A percentile compares a stretch with the other conserved stretches of the same genome.
phyloP scores from a whole-genome alignment of 78 protist species.

The Isochrysis galbana region DNA sequence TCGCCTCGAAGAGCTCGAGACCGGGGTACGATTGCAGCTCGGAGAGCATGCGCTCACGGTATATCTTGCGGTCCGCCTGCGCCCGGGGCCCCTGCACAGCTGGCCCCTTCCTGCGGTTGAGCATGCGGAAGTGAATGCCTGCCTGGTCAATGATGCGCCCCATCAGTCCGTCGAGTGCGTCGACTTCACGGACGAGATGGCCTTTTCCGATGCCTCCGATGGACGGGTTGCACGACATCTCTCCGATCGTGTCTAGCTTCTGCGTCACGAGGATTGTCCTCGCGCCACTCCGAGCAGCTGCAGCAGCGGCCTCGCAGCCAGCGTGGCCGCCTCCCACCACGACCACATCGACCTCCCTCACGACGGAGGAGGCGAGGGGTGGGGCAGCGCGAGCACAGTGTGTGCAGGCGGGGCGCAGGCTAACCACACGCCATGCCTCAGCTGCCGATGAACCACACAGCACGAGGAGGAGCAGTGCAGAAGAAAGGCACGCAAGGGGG shows the following conservation, averaged over 20 bases:
- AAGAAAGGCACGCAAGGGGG: no score
- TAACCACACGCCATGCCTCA: no score
- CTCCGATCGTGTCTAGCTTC: constrained; percentile 57
- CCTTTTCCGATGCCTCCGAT: constrained; percentile 97
- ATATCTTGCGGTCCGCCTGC: constrained; percentile 82
- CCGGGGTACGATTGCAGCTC: background rate
- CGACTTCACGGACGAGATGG: constrained; percentile 85
- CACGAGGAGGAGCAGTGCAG: no score
- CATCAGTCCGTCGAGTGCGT: constrained; percentile 90
- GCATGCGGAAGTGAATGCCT: constrained; percentile 54
- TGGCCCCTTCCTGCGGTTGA: constrained; percentile 81
- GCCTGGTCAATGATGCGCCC: constrained; percentile 42
- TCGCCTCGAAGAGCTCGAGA: constrained; percentile 62
- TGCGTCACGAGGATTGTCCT: constrained; percentile 34
- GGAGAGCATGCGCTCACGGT: constrained; percentile 61
- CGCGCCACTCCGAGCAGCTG: constrained; percentile 86
- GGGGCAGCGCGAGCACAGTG: background rate
- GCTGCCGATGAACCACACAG: no score
- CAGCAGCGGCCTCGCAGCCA: constrained; percentile 92
- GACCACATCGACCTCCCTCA: constrained; percentile 49
- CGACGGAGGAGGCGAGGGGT: background rate
- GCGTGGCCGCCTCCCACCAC: constrained; percentile 95
- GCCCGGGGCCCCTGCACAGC: constrained; percentile 79
- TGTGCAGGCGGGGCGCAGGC: no score
- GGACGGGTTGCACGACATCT: constrained; percentile 94